Evolutionary conservation across 1,284 basidiomycete species (phyloP).

Genomic region (Cutaneotrichosporon arboriforme): DNA sequence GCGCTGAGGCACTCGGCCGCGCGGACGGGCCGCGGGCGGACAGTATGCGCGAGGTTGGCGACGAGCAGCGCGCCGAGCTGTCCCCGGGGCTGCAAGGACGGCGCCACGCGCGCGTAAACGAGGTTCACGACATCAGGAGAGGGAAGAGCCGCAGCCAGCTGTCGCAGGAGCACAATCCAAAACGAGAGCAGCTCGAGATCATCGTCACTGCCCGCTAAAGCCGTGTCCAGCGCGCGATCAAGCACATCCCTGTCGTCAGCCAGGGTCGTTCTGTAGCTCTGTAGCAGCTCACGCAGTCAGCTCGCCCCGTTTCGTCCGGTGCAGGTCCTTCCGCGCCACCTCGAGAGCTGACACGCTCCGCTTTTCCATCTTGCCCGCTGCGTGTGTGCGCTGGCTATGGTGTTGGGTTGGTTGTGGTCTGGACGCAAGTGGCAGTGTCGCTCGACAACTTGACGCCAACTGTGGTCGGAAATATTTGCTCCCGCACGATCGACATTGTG

Average conservation of each 20-base stretch:
- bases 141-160: conserved; percentile 11
- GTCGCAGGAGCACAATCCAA: conserved; percentile 26
- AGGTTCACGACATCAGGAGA: conserved; percentile 10
- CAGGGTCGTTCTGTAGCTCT: too few species aligned
- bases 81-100: conserved; percentile 22
- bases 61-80: conserved; percentile 17
- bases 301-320: conserved; percentile 16
- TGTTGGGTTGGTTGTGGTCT: too few species aligned
- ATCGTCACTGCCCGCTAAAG: conserved; percentile 7
- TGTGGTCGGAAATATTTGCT: conserved; percentile 9
- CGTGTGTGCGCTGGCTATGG: too few species aligned
- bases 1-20: conserved; percentile 26
- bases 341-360: conserved; percentile 9
- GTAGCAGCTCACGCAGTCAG: conserved; percentile 5
- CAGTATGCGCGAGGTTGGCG: conserved; percentile 19
- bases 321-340: conserved; percentile 23
- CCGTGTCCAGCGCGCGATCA: neutral
- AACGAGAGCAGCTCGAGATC: conserved; percentile 26
- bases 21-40: conserved; percentile 24
- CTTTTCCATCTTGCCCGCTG: conserved; percentile 6
- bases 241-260: conserved; percentile 4
- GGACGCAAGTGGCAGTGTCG: too few species aligned
- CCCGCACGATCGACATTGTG: neutral
- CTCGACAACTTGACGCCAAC: too few species aligned
- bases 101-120: conserved; percentile 14